A percentile compares a stretch with the other conserved stretches of the same genome.
phyloP scores from a whole-genome alignment of 2,329 filamentous ascomycete genomes.

The Fusarium pseudograminearum region DNA sequence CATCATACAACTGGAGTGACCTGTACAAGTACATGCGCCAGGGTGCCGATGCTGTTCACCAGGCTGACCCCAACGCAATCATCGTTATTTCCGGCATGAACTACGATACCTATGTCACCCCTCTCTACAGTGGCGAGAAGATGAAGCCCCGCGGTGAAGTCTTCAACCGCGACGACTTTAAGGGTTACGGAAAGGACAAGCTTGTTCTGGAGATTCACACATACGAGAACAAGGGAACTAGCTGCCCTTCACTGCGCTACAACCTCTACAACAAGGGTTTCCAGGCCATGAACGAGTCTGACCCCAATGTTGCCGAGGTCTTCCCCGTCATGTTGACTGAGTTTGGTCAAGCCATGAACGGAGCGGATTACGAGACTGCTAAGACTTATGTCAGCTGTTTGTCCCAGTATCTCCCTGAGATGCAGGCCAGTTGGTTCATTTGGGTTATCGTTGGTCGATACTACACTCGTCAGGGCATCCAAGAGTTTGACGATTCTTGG shows the following conservation, averaged over 20 bases:
- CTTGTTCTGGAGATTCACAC: conserved; percentile 72
- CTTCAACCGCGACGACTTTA: conserved; percentile 62
- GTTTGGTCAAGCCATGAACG: conserved; percentile 65
- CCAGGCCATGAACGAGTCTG: conserved; percentile 59
- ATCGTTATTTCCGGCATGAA: conserved; percentile 70
- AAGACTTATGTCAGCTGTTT: conserved; percentile 65
- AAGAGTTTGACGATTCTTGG: conserved; percentile 70
- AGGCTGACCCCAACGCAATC: conserved; percentile 63
- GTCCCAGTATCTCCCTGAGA: conserved; percentile 59
- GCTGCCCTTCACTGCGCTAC: conserved; percentile 60
- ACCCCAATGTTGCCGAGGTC: conserved; percentile 53
- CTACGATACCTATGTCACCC: conserved; percentile 67
- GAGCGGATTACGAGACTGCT: conserved; percentile 54
- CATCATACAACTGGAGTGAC: conserved; percentile 65
- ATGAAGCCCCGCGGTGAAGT: conserved; percentile 60
- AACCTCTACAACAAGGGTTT: conserved; percentile 65
- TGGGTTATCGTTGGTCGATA: conserved; percentile 71
- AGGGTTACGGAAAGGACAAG: conserved; percentile 62
- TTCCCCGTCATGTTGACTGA: conserved; percentile 61
- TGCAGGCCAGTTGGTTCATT: conserved; percentile 67
- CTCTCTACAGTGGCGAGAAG: conserved; percentile 62
- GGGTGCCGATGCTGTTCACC: conserved; percentile 63
- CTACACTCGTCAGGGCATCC: conserved; percentile 64
- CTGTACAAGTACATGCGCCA: conserved; percentile 66
- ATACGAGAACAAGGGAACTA: conserved; percentile 64